Conservation (phyloP, 768 basidiomycete species). For the Rhodotorula diobovata region DNA sequence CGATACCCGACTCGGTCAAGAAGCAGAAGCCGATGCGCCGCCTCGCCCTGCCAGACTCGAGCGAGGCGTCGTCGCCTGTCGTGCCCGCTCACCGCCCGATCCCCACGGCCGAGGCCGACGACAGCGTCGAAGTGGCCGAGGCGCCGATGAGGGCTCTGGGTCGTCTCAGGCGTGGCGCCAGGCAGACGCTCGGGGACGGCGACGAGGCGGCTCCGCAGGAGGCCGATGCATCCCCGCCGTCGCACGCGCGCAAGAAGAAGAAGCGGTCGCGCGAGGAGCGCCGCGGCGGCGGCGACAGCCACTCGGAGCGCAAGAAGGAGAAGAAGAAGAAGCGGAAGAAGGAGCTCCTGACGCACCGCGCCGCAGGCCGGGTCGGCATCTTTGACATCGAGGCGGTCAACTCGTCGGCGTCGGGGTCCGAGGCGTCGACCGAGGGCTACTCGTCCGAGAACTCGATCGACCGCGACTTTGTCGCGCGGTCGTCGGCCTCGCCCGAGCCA, state of each 20-base stretch:
- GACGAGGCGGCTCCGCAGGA: not conserved
- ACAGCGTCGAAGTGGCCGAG: constrained; percentile 1
- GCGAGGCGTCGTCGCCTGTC: constrained; percentile 11
- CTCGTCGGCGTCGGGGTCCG: constrained; percentile 15
- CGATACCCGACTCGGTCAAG: constrained; percentile 1
- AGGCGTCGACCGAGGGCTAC: constrained; percentile 35
- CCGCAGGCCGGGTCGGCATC: constrained; percentile 18
- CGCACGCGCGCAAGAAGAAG: too few relatives aligned
- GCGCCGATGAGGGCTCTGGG: not conserved
- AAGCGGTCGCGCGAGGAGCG: not conserved
- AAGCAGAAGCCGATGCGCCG: constrained; percentile 21
- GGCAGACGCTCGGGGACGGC: not conserved
- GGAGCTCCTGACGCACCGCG: constrained; percentile 29
- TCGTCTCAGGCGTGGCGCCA: constrained; percentile 2
- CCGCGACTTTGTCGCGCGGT: constrained; percentile 27
- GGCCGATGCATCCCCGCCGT: not conserved
- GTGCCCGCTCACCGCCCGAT: not conserved
- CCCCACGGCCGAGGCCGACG: not conserved
- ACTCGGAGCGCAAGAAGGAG: not conserved
- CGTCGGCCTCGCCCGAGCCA: not conserved
- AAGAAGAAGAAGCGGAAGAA: constrained; percentile 18
- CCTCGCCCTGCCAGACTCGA: constrained; percentile 27
- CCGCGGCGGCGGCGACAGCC: not conserved
- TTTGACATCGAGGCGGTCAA: constrained; percentile 39
- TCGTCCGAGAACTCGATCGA: constrained; percentile 35